Conservation (phyloP, 2,329 filamentous ascomycete genomes). For the Botrytis aclada region DNA sequence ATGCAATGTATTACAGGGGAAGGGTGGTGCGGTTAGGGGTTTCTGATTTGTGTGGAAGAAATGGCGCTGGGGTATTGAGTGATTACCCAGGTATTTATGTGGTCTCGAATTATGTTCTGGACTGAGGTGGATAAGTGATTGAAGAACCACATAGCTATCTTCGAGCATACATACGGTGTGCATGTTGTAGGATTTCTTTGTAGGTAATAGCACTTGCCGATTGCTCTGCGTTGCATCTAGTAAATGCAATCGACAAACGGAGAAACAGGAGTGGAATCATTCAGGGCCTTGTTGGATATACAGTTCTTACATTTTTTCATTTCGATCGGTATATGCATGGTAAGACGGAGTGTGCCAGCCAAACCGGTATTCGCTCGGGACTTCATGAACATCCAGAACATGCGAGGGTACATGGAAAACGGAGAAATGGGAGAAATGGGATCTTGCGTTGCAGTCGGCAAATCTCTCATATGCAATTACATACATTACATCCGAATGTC, state of each 20-base stretch:
- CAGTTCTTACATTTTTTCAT: background rate
- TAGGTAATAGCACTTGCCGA: background rate
- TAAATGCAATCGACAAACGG: background rate
- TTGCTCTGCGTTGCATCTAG: background rate
- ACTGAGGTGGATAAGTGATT: background rate
- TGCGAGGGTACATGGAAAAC: background rate
- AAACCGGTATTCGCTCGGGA: conserved; percentile 7
- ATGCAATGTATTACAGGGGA: conserved; percentile 8
- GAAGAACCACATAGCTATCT: background rate
- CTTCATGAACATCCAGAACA: background rate
- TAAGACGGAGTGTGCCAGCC: conserved; percentile 1
- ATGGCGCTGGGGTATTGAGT: background rate
- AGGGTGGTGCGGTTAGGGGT: background rate
- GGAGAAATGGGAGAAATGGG: background rate
- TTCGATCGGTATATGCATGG: background rate
- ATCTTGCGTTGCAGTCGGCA: conserved; percentile 10
- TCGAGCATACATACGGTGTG: background rate
- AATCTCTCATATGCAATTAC: conserved; percentile 15
- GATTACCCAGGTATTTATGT: background rate
- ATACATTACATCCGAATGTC: conserved; percentile 16
- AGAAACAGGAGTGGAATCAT: background rate
- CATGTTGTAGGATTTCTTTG: background rate
- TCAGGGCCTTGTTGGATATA: background rate
- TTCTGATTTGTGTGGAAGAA: background rate
- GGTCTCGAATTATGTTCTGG: background rate